phyloP scores from a whole-genome alignment of 306 rosid species.

The Alnus glutinosa region DNA sequence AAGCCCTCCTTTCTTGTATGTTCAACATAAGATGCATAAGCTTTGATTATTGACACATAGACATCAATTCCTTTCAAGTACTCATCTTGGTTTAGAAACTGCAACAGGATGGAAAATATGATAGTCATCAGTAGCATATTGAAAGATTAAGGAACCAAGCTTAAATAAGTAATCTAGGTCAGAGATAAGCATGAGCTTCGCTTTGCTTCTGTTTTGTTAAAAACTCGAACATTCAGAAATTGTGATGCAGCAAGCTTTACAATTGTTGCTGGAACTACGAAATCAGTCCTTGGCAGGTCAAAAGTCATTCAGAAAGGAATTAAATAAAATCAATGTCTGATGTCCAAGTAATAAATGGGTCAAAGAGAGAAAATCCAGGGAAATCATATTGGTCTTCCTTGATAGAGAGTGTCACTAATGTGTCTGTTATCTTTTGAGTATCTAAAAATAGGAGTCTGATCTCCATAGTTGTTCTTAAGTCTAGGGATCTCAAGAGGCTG shows the following conservation, averaged over 20 bases:
- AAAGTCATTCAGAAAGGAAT: not conserved
- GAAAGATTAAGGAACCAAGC: not conserved
- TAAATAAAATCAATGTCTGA: not conserved
- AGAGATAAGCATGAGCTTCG: not conserved
- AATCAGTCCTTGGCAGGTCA: not conserved
- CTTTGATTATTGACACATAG: conserved; percentile 66
- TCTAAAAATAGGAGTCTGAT: not conserved
- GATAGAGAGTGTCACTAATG: not conserved
- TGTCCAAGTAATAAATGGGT: not conserved
- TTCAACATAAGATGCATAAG: conserved; percentile 61
- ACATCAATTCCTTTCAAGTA: conserved; percentile 78
- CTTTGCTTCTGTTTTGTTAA: not conserved
- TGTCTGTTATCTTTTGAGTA: not conserved
- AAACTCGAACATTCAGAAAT: not conserved
- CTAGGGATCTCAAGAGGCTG: not conserved
- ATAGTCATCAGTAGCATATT: not conserved
- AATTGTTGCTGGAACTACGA: not conserved
- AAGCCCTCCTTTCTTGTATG: conserved; percentile 29
- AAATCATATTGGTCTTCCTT: not conserved
- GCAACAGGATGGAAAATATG: conserved; percentile 26
- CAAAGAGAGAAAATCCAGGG: not conserved
- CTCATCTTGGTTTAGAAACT: conserved; percentile 81
- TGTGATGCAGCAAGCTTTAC: not conserved
- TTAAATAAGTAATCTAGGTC: not conserved
- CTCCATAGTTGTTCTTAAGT: not conserved